phyloP scores from a whole-genome alignment of 495 filamentous ascomycete species.

The Saxispiralis lemnorum region DNA sequence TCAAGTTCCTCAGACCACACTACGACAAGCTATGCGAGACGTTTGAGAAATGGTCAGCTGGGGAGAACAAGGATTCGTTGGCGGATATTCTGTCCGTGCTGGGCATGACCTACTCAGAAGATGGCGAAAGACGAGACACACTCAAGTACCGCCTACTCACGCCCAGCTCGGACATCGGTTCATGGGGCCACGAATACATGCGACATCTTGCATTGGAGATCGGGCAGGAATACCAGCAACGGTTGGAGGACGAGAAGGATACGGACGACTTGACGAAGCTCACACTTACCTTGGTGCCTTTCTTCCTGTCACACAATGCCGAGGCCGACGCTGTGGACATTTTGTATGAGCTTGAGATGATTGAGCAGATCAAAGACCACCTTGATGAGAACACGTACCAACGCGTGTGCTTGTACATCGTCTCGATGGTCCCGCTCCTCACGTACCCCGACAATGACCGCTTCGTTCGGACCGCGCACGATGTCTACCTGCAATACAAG shows the following conservation, averaged over 20 bases:
- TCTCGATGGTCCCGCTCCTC: constrained; percentile 91
- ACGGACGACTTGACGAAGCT: constrained; percentile 64
- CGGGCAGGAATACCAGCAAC: constrained; percentile 75
- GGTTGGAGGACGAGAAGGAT: constrained; percentile 47
- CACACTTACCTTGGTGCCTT: constrained; percentile 67
- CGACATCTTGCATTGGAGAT: constrained; percentile 90
- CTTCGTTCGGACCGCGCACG: constrained; percentile 78
- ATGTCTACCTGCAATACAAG: constrained; percentile 81
- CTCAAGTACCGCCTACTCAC: constrained; percentile 85
- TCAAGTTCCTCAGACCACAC: constrained; percentile 94
- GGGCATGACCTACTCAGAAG: constrained; percentile 97
- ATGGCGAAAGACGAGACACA: constrained; percentile 86
- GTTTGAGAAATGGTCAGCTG: constrained; percentile 73
- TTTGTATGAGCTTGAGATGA: constrained; percentile 90
- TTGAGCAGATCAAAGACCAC: constrained; percentile 73
- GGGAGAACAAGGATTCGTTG: constrained; percentile 71
- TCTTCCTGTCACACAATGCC: constrained; percentile 91
- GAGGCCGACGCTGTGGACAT: constrained; percentile 96
- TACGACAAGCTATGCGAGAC: constrained; percentile 69
- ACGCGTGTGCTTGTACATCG: constrained; percentile 92
- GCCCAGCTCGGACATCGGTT: constrained; percentile 78
- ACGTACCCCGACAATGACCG: constrained; percentile 93
- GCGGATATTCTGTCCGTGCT: constrained; percentile 94
- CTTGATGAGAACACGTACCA: constrained; percentile 88
- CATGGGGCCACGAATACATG: constrained; percentile 98